These are phyloP conservation scores for Candida neerlandica DNA, from an alignment of 1,139 yeast species.

Conservation along the genomic window DNA sequence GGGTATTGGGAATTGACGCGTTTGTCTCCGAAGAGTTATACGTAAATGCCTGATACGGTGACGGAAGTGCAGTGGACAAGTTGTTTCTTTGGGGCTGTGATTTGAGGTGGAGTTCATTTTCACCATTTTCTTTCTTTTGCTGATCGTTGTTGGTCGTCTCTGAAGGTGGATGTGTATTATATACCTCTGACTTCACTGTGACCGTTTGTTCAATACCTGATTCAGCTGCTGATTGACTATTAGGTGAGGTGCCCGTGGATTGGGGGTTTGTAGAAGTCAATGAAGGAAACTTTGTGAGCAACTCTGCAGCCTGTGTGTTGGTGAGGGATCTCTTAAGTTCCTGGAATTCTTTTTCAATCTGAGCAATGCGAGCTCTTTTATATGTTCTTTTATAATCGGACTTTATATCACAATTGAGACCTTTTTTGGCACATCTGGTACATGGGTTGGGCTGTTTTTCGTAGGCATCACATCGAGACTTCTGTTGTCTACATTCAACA, in stretches of 20 bases:
- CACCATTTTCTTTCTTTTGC: conserved; percentile 2
- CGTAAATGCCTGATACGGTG: conserved; percentile 7
- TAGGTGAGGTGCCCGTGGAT: background rate
- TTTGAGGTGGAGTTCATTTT: background rate
- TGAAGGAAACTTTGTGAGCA: conserved; percentile 38
- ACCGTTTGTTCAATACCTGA: background rate
- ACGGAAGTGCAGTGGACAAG: background rate
- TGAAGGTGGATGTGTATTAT: background rate
- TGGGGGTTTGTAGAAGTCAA: conserved; percentile 11
- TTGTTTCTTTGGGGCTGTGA: background rate
- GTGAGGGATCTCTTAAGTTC: conserved; percentile 65
- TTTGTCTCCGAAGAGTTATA: conserved; percentile 23
- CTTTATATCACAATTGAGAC: conserved; percentile 69
- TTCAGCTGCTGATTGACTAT: background rate
- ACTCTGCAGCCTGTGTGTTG: conserved; percentile 50
- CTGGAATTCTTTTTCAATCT: conserved; percentile 77
- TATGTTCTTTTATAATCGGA: conserved; percentile 86
- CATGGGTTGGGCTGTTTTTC: conserved; percentile 82
- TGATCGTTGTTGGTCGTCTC: background rate
- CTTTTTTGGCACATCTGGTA: conserved; percentile 73
- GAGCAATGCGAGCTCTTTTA: conserved; percentile 82
- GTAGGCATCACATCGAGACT: conserved; percentile 83
- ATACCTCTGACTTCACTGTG: too few relatives aligned
- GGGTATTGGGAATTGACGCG: conserved; percentile 36
- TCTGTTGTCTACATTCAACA: conserved; percentile 95